Percentiles rank a stretch among this genome's conserved stretches.
phyloP scores from a whole-genome alignment of 345 rosid species.

The Xanthoceras sorbifolium region DNA sequence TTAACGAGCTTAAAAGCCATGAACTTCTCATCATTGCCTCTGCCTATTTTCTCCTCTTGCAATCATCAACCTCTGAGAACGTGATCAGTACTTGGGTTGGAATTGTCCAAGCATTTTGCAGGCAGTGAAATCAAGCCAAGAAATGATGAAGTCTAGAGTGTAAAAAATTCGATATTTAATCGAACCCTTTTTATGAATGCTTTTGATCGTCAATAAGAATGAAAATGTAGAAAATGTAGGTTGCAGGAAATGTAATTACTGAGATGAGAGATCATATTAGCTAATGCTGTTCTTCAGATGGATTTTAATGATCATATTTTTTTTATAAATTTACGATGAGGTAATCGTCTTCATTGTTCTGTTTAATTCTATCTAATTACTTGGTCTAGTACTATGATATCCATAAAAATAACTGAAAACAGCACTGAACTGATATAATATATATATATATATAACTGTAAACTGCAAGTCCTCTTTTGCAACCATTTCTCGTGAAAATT shows the following conservation, averaged over 20 bases:
- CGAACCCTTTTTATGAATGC: not conserved
- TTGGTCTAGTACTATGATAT: too few species aligned
- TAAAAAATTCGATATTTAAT: not conserved
- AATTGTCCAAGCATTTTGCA: not conserved
- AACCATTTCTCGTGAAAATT: too few species aligned
- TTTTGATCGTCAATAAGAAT: slow-evolving; percentile 20
- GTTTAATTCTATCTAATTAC: too few species aligned
- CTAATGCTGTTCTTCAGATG: too few species aligned
- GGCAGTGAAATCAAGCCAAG: not conserved
- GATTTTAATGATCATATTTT: too few species aligned
- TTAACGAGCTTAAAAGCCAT: not conserved
- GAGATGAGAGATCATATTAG: slow-evolving; percentile 15
- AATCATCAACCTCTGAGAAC: not conserved
- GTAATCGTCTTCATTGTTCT: too few species aligned
- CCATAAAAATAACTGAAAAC: too few species aligned
- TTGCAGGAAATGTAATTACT: slow-evolving; percentile 19
- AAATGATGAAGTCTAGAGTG: not conserved
- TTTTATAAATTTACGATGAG: too few species aligned
- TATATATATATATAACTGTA: too few species aligned
- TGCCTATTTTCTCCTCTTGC: not conserved
- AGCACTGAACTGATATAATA: too few species aligned
- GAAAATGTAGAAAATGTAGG: slow-evolving; percentile 10
- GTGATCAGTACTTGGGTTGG: not conserved
- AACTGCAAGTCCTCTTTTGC: too few species aligned
- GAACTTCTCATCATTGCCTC: slow-evolving; percentile 2